Percentiles rank a stretch among this genome's conserved stretches.
Conservation (phyloP, 2,329 filamentous ascomycete species). For the Penicillium frequentans region DNA sequence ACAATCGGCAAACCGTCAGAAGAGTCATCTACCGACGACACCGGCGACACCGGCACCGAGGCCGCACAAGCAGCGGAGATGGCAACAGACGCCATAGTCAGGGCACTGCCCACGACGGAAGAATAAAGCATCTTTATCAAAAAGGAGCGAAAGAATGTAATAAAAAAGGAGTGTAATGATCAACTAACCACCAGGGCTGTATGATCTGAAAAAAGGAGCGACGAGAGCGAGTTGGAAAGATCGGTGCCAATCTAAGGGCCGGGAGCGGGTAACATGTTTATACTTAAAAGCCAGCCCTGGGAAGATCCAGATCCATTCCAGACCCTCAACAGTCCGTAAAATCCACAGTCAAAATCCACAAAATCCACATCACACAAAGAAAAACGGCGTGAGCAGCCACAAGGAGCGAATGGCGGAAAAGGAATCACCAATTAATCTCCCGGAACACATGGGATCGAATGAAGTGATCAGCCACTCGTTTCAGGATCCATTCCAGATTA, state of each 20-base stretch:
- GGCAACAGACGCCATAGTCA: conserved; percentile 12
- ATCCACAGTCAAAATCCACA: background rate
- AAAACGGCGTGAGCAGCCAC: background rate
- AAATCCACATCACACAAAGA: background rate
- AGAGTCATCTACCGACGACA: background rate
- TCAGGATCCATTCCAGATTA: conserved; percentile 4
- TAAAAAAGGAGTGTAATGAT: conserved; percentile 8
- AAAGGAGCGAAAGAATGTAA: background rate
- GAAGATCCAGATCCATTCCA: background rate
- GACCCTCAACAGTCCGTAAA: background rate
- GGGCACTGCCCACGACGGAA: conserved; percentile 6
- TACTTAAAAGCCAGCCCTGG: background rate
- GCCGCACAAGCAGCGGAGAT: background rate
- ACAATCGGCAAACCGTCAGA: background rate
- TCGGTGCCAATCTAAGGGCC: background rate
- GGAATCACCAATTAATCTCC: conserved; percentile 4
- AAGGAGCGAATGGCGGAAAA: background rate
- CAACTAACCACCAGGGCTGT: conserved; percentile 8
- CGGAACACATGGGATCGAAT: background rate
- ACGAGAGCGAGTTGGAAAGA: background rate
- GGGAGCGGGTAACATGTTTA: background rate
- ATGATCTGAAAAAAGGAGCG: conserved; percentile 7
- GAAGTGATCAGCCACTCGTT: conserved; percentile 7
- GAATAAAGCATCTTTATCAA: conserved; percentile 7
- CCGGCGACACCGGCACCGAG: background rate